Conservation (phyloP, 164 flowering plant species). For the Cinnamomum chago region DNA sequence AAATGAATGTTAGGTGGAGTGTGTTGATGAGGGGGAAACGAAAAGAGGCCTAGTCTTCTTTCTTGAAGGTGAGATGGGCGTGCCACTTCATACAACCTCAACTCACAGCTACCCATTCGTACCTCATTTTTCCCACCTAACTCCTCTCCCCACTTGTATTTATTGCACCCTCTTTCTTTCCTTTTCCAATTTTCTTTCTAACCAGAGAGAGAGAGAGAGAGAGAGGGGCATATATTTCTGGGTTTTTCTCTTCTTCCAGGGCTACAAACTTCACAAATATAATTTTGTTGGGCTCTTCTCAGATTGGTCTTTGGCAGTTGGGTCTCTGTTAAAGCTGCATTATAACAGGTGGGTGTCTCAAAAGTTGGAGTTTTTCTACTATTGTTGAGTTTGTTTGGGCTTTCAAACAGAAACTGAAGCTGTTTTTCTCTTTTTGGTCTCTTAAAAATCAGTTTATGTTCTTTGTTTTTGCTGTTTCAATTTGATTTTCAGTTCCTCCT, state of each 20-base stretch:
- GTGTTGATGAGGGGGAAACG: not conserved
- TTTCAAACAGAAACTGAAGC: not conserved
- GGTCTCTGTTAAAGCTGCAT: not conserved
- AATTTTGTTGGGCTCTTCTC: not conserved
- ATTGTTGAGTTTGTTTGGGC: not conserved
- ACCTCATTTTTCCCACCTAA: not conserved
- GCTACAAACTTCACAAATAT: not conserved
- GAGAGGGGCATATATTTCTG: not conserved
- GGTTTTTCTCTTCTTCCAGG: too few species aligned
- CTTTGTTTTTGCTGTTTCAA: too few species aligned
- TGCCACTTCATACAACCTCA: slow-evolving; percentile 10
- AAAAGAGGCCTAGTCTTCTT: slow-evolving; percentile 1
- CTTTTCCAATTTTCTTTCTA: not conserved
- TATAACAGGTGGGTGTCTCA: not conserved
- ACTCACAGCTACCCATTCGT: slow-evolving; percentile 10
- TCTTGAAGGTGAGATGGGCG: slow-evolving; percentile 14
- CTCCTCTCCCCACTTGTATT: not conserved
- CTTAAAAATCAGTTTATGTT: not conserved
- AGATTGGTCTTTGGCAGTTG: not conserved
- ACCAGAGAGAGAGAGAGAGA: not conserved
- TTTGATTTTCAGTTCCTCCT: not conserved
- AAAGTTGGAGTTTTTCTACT: not conserved
- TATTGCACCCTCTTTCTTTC: not conserved
- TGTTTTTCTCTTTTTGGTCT: not conserved
- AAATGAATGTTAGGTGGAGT: slow-evolving; percentile 6